Base-by-base conservation (phyloP, 805 yeast genomes). In the Starmera caribaea region DNA sequence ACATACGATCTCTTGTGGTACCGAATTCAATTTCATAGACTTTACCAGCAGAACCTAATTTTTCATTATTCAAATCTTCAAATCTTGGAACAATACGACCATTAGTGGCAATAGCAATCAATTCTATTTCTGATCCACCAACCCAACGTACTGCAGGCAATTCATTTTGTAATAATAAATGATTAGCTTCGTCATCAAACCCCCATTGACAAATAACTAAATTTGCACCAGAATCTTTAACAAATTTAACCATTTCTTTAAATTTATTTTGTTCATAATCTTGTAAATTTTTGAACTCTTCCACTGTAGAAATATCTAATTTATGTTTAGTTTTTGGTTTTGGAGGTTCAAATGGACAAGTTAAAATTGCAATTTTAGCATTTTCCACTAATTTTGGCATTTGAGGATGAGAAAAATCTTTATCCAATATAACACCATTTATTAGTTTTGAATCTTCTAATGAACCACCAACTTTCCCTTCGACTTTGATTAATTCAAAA, bases 311-410 rank as follows among this genome's bases (percentile, higher is more conserved):
- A 47, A 90, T 90, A 59, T 90, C 96, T 53, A 90, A 72, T 72
- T 90, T 90, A 68, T 90, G 98, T 66, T 92, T 92, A 17, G 99
- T 92, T 69, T 92, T 92, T 50, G 99, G 99, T 67, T 92, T 92
- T 54, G 99, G 99, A 32, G 99, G 99, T 69, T 92, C 99, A 58
- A 92, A 92, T 52, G 99, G 97, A 68, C 97, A 90, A 3, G 99
- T 92, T 58, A 92, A 72, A 49, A 92, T 90, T 37, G 97, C 97
- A 45, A 92, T 73, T 59, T 85, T 87, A 47, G 87, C 95, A 61
- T 88, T 82, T 44, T 69, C 61, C 35, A 90, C 73, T 39, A 62
- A 60, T 57, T 86, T 86, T 38, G 96, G 92, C 98, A 92, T 92
- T 65, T 92, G 99, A 4, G 97, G 96, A 62, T 92, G 98, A 2